A percentile compares a stretch with the other conserved stretches of the same genome.
phyloP scores from a whole-genome alignment of 2,329 filamentous ascomycete genomes.

The Alternaria sp. region DNA sequence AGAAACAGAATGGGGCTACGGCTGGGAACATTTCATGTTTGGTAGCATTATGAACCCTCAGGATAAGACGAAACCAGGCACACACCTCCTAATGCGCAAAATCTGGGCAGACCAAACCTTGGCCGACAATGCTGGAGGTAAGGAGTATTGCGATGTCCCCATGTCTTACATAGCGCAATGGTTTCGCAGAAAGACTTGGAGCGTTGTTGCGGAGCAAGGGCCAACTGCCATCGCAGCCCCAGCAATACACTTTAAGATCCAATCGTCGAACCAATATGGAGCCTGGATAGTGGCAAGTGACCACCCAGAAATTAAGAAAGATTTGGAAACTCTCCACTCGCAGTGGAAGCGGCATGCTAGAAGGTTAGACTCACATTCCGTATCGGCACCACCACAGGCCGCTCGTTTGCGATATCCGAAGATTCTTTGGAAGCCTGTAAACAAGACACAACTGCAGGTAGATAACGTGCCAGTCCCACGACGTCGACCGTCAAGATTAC shows the following conservation, averaged over 20 bases:
- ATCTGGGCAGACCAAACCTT: constrained; percentile 33
- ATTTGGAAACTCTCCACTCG: constrained; percentile 22
- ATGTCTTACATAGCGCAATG: constrained; percentile 49
- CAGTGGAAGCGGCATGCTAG: constrained; percentile 9
- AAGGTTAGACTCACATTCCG: not conserved
- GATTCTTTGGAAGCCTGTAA: constrained; percentile 19
- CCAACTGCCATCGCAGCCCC: constrained; percentile 33
- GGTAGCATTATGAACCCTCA: constrained; percentile 46
- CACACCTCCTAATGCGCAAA: constrained; percentile 40
- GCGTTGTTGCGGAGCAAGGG: constrained; percentile 29
- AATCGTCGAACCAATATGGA: constrained; percentile 18
- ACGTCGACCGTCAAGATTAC: constrained; percentile 11
- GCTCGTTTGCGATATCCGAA: not conserved
- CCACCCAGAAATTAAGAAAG: constrained; percentile 18
- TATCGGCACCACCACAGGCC: not conserved
- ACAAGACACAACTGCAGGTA: constrained; percentile 24
- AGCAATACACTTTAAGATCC: constrained; percentile 36
- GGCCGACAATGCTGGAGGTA: constrained; percentile 31
- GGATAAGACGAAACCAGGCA: constrained; percentile 25
- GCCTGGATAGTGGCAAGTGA: constrained; percentile 34
- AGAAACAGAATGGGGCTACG: constrained; percentile 43
- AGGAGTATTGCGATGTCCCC: constrained; percentile 43
- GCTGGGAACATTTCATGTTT: constrained; percentile 52
- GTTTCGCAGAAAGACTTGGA: constrained; percentile 49
- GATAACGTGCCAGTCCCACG: constrained; percentile 24